Evolutionary conservation across 345 rosid genomes (phyloP).

Genomic region (Noccaea caerulescens): DNA sequence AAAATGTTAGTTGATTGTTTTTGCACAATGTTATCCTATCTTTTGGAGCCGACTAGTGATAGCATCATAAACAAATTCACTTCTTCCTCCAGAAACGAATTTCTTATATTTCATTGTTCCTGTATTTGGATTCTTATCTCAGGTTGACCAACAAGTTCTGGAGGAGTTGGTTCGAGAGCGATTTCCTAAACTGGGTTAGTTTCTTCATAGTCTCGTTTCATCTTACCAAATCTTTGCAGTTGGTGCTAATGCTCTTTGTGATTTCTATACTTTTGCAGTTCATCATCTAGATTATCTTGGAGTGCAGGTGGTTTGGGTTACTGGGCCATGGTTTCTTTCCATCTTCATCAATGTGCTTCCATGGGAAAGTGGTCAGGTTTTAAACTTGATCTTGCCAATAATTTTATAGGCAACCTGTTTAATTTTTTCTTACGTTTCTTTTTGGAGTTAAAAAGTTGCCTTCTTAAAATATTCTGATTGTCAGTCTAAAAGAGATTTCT

Average conservation of each 20-base stretch:
- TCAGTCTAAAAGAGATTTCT: not conserved
- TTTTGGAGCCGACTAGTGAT: conserved; percentile 17
- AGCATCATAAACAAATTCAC: not conserved
- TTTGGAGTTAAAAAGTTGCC: not conserved
- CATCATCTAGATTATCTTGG: conserved; percentile 97
- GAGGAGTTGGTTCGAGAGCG: conserved; percentile 94
- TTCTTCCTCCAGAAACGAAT: not conserved
- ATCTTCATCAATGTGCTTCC: conserved; percentile 99
- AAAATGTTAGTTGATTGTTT: conserved; percentile 24
- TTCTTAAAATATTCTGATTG: not conserved
- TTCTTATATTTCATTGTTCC: not conserved
- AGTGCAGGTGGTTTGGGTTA: conserved; percentile 95
- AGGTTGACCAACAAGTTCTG: conserved; percentile 97
- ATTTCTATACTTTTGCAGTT: conserved; percentile 57
- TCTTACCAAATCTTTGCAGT: not conserved
- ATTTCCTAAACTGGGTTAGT: conserved; percentile 93
- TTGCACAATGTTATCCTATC: conserved; percentile 8
- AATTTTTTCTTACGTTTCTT: conserved; percentile 3
- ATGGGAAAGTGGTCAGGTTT: conserved; percentile 99
- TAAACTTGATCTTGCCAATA: conserved; percentile 12
- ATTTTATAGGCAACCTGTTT: too few species aligned
- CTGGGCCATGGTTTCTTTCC: conserved; percentile 98
- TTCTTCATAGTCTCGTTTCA: conserved; percentile 1
- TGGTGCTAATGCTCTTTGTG: conserved; percentile 30
- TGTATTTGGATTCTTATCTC: conserved; percentile 42